Evolutionary conservation across 345 rosid genomes (phyloP), one percentile per base, ranked within the genome.

Genomic region (Sisymbrium irio): DNA sequence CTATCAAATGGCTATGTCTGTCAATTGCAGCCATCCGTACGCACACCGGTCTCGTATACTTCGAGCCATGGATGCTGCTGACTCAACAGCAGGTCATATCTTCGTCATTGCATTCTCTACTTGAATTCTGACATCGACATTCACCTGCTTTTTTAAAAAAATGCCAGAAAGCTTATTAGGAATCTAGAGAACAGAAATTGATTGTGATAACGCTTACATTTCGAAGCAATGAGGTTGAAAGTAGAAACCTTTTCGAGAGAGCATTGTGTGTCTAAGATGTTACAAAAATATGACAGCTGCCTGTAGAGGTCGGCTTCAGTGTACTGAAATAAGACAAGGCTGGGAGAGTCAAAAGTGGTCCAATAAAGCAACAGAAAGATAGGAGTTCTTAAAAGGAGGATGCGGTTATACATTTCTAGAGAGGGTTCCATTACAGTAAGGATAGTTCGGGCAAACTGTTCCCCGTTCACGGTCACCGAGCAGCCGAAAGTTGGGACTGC

Each of bases 391-490:
- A 36, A 14, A 37, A 42, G 25, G 42, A 69, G 7, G 42, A 53
- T 5, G 39, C 50, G 6, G 20, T 9, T 62, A 41, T 59, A 90
- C 99, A 98, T 87, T 87, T 85, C 91, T 79, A 57, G 81, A 58
- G 46, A 95, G 97, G 67, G 75, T 86, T 4, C 99, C 99, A 15
- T 84, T 86, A 62, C 99, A 95, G 59, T 86, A 88, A 32, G 99
- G 99, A 78, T 95, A 88, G 76, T 85, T 91, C 19, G 97, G 94
- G 79, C 99, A 95, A 73, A 89, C 90, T n/a, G 99, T 95, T 62
- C 99, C 99, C n/a, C 81, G 83, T 71, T 92, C 99, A 17, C 88
- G 84, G 67, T 90, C 97, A 54, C 97, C 97, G 5, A 92, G 46
- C 75, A 92, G 72, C 60, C 83, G 87, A 71, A 84, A 69, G 82